Conservation (phyloP, 257 asterid genomes). For the Anisodus tanguticus region DNA sequence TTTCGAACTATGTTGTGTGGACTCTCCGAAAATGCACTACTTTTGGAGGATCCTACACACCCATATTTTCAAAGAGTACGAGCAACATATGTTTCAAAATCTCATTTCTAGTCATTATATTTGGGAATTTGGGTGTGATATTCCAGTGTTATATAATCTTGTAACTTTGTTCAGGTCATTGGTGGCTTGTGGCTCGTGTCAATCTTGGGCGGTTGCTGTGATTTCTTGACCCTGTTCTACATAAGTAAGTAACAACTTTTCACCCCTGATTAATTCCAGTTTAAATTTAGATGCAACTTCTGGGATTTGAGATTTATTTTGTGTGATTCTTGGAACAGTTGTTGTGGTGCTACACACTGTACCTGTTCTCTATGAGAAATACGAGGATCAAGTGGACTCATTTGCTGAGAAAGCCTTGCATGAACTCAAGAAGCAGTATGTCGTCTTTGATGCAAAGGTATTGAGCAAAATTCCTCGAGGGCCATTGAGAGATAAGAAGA, state of each 20-base stretch:
- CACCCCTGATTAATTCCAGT: not conserved
- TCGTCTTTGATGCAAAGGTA: conserved; percentile 69
- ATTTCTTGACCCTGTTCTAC: conserved; percentile 81
- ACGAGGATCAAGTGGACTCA: conserved; percentile 71
- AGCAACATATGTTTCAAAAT: not conserved
- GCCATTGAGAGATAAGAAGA: conserved; percentile 61
- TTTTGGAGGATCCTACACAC: no score
- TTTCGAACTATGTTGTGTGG: no score
- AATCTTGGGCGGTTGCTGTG: conserved; percentile 68
- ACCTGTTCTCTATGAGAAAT: conserved; percentile 79
- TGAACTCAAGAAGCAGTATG: conserved; percentile 80
- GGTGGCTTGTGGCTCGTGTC: conserved; percentile 81
- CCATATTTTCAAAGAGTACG: no score
- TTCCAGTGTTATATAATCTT: not conserved
- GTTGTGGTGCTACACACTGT: conserved; percentile 63
- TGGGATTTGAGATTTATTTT: not conserved
- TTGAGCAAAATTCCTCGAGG: conserved; percentile 83
- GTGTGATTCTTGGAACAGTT: conserved; percentile 4
- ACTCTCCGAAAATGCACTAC: no score
- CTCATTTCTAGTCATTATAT: not conserved
- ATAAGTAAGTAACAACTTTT: conserved; percentile 49
- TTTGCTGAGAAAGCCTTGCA: conserved; percentile 67
- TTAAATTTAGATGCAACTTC: conserved; percentile 38
- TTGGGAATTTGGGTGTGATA: no score
- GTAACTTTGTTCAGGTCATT: conserved; percentile 53